phyloP scores from a whole-genome alignment of 2,329 filamentous ascomycete species.

The Coleophoma crateriformis region DNA sequence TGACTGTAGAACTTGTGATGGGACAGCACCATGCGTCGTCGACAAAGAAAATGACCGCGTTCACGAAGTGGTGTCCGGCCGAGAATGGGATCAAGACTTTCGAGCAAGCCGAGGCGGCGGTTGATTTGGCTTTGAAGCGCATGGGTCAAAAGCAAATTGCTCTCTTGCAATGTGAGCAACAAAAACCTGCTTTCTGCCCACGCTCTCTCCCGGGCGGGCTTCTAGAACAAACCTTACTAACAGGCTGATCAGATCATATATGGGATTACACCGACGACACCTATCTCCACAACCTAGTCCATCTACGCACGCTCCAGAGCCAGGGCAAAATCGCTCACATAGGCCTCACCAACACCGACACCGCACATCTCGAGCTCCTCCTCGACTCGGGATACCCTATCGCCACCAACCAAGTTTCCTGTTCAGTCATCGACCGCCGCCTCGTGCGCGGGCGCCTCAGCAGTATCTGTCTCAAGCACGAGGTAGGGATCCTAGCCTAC shows the following conservation, averaged over 20 bases:
- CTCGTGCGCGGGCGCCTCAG: slow-evolving; percentile 17
- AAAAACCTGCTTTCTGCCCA: too few species aligned
- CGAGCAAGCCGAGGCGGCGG: slow-evolving; percentile 19
- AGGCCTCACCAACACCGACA: slow-evolving; percentile 26
- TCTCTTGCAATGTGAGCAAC: slow-evolving; percentile 18
- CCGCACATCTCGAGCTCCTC: slow-evolving; percentile 26
- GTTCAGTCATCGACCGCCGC: slow-evolving; percentile 26
- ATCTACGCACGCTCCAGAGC: slow-evolving; percentile 21
- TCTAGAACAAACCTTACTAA: neutral
- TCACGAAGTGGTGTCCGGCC: slow-evolving; percentile 21
- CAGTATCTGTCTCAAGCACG: slow-evolving; percentile 17
- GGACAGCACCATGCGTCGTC: slow-evolving; percentile 3
- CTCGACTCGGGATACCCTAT: slow-evolving; percentile 24
- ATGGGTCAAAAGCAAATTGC: slow-evolving; percentile 20
- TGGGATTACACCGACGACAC: slow-evolving; percentile 29
- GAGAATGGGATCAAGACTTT: slow-evolving; percentile 11
- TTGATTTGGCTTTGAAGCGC: slow-evolving; percentile 20
- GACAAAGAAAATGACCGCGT: slow-evolving; percentile 6
- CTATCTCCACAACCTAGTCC: slow-evolving; percentile 24
- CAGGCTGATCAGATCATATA: slow-evolving; percentile 14
- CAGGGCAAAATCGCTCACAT: slow-evolving; percentile 23
- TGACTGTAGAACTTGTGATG: slow-evolving; percentile 4
- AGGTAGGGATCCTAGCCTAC: slow-evolving; percentile 24
- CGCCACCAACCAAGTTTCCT: slow-evolving; percentile 26
- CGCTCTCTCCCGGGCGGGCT: neutral